Evolutionary conservation across 305 asterid species (phyloP).

Genomic region (Solanum hybrid): DNA sequence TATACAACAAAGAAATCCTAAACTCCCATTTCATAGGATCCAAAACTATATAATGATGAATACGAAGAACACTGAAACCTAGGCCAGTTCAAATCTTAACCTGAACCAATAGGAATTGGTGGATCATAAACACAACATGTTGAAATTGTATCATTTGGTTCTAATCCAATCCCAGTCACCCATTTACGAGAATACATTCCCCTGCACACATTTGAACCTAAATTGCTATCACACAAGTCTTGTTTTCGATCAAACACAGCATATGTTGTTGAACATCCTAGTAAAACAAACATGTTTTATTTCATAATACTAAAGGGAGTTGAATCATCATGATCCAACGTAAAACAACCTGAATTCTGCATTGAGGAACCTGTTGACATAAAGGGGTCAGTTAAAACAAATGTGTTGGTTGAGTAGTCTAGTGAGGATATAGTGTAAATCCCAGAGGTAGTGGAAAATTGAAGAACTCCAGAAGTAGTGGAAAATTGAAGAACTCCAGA

Average conservation of each 20-base stretch:
- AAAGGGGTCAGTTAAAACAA: constrained; percentile 39
- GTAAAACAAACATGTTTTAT: constrained; percentile 15
- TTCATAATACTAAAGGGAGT: constrained; percentile 33
- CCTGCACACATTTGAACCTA: no score
- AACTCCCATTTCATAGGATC: constrained; percentile 72
- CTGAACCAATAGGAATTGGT: constrained; percentile 19
- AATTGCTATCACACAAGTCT: no score
- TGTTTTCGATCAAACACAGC: no score
- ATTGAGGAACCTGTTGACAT: constrained; percentile 69
- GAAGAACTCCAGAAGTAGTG: constrained; percentile 17
- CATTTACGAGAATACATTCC: no score
- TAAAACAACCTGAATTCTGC: constrained; percentile 59
- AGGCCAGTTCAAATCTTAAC: constrained; percentile 42
- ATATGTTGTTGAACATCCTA: no score
- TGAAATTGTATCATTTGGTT: constrained; percentile 33
- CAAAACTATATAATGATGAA: constrained; percentile 50
- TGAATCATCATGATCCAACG: constrained; percentile 22
- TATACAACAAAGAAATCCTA: constrained; percentile 30
- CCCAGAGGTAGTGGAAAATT: constrained; percentile 34
- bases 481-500: constrained; percentile 31
- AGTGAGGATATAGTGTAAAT: constrained; percentile 39
- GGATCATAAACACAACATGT: constrained; percentile 60
- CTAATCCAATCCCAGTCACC: constrained; percentile 40
- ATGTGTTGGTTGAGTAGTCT: constrained; percentile 38
- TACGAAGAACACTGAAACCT: constrained; percentile 70